Base-by-base conservation (phyloP, 345 rosid species). In the Litchi chinensis region DNA sequence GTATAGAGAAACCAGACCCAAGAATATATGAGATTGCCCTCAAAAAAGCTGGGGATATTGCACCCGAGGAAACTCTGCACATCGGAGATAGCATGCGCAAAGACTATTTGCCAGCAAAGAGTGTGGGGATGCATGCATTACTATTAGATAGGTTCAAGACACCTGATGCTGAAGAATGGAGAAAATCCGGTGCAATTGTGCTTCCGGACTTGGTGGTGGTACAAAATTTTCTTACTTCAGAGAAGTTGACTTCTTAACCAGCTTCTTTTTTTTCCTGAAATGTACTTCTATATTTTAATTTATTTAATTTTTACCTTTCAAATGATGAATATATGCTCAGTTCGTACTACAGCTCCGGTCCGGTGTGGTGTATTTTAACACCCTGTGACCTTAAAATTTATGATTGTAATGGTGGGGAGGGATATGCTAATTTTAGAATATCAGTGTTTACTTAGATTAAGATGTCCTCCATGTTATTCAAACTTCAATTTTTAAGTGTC, bases 1-100 rank as follows among this genome's bases (percentile, higher is more conserved):
- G 98, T 40, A 83, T 95, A 19, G 98, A 95, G 91, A 95, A 95
- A 86, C 98, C 98, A 6, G 89, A 95, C 81, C 94, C 94, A 2
- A 86, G 82, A 81, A 92, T 95, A 5, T 95, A 89, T 48, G 73
- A 83, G 86, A 84, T 93, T 13, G 98, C 98, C 1, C 83, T 95
- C 1, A 88, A 88, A 84, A 90, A 85, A 85, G 98, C 95, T 8
- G 98, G 98, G 76, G 87, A 91, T 70, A 72, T 95, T 83, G 85
- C 90, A 3, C 90, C 98, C 15, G 92, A 87, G 8, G 89, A 90
- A 86, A 80, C 82, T 46, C 79, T 95, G 77, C 98, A 95, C 82
- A 93, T 95, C 0, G 98, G 98, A 62, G 98, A 95, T 71, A 93
- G 98, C 87, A 87, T 93, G 89, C 95, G 98, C 18, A 93, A 87